Base-by-base conservation (phyloP, 2,329 filamentous ascomycete genomes). In the Tolypocladium sp. region DNA sequence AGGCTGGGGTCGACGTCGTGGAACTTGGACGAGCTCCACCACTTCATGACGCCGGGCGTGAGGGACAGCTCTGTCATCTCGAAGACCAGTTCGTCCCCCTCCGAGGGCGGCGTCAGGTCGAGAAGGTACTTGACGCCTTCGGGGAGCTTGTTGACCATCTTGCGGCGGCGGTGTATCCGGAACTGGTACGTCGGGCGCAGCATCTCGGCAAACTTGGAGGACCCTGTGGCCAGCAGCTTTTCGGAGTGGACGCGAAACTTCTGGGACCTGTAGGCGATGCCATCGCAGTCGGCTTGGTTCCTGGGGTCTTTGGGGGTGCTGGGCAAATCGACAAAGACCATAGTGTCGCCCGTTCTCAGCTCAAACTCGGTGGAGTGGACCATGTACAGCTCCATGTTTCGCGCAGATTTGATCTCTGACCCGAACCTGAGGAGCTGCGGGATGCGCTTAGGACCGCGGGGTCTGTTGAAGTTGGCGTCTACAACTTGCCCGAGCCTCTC, bases 11-110 rank as follows among this genome's bases (percentile, higher is more conserved):
- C 67, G 17, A 71, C 65, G 1, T 56, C 59, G 44, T 70, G 80
- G 12, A 74, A 68, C 1, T 64, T 57, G 27, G 68, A 63, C 2
- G 76, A 72, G 2, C 67, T 71, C 69, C 79, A 80, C 85, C 85
- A 88, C 20, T 75, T 74, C 35, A 78, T 77, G 40, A 88, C 76
- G 1, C 80, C 79, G 4, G 74, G 69, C 0, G 85, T 81, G 57
- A 86, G 79, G 15, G 80, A 86, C 15, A 88, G 66, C 59, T 84
- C 79, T 1, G 82, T 82, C 59, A 85, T 76, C 60, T 83, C 75
- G 30, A 82, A 79, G 1, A 86, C 80, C 12, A 84, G 78, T 15
- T 87, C 85, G 2, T 88, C 84, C 1, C 84, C 87, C 66, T 87
- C 81, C 0, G 71, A 71, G 0, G 82, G 79, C 0, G 86, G 86